Conservation (phyloP, 352 stramenopile genomes). For the Pythium dissotocum region DNA sequence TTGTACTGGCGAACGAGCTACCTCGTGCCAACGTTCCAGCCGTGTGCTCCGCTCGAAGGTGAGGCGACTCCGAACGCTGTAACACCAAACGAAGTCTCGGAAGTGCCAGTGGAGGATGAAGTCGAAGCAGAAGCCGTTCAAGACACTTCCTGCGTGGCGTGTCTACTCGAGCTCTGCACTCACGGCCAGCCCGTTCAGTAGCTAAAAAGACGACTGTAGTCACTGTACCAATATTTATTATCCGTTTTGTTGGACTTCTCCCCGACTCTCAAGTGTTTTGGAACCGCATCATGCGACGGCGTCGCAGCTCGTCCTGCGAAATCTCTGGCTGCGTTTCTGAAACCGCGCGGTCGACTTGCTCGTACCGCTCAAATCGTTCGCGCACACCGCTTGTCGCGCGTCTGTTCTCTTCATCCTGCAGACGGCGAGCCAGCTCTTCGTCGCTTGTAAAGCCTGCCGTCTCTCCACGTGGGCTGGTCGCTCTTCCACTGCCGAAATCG, state of each 20-base stretch:
- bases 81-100: not conserved
- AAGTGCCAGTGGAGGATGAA: not conserved
- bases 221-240: conserved; percentile 11
- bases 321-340: conserved; percentile 4
- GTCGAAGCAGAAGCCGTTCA: not conserved
- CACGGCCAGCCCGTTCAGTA: not conserved
- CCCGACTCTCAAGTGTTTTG: conserved; percentile 15
- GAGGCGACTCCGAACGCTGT: not conserved
- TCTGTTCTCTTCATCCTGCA: conserved; percentile 34
- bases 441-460: conserved; percentile 12
- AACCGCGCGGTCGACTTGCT: not conserved
- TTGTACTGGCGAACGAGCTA: conserved; percentile 52
- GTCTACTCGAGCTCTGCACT: conserved; percentile 30
- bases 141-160: conserved; percentile 16
- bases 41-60: not conserved
- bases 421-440: conserved; percentile 24
- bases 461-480: conserved; percentile 1
- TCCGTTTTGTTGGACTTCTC: not conserved
- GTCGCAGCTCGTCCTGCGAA: conserved; percentile 33
- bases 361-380: conserved; percentile 20
- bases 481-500: not conserved
- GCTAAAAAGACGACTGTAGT: not conserved
- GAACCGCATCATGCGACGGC: conserved; percentile 32
- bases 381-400: conserved; percentile 2
- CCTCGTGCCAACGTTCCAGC: conserved; percentile 29